Conservation (phyloP, 2,329 filamentous ascomycete species). For the Parastagonospora avenae region DNA sequence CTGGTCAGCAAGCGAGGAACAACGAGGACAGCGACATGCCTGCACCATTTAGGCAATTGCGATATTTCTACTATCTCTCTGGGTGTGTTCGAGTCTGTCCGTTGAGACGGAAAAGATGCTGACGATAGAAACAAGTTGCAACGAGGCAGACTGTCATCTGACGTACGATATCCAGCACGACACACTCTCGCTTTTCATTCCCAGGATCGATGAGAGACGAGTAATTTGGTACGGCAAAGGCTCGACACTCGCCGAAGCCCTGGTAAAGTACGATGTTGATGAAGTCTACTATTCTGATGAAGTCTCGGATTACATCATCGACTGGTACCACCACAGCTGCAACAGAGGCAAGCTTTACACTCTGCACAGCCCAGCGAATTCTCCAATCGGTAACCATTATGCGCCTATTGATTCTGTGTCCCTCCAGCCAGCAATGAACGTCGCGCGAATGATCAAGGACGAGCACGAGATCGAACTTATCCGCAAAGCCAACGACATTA, state of each 20-base stretch:
- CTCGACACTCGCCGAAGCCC: constrained; percentile 65
- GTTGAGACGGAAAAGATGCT: constrained; percentile 8
- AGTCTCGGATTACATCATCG: constrained; percentile 33
- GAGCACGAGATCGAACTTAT: constrained; percentile 82
- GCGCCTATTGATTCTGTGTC: constrained; percentile 35
- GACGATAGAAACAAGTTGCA: constrained; percentile 30
- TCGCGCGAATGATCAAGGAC: constrained; percentile 81
- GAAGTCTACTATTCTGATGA: constrained; percentile 63
- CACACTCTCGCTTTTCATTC: constrained; percentile 73
- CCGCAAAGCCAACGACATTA: constrained; percentile 78
- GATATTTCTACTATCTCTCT: constrained; percentile 67
- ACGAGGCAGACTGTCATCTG: constrained; percentile 60
- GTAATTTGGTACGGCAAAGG: constrained; percentile 69
- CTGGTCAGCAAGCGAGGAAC: constrained; percentile 55
- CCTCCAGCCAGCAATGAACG: constrained; percentile 75
- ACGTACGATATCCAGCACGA: constrained; percentile 66
- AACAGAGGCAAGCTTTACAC: constrained; percentile 38
- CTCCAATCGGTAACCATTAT: no score
- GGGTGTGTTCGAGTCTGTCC: constrained; percentile 44
- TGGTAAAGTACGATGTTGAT: constrained; percentile 70
- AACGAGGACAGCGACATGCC: constrained; percentile 65
- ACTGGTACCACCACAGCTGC: constrained; percentile 33
- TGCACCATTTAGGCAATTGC: constrained; percentile 61
- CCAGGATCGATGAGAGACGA: constrained; percentile 66
- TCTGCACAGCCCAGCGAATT: constrained; percentile 34